phyloP scores from a whole-genome alignment of 441 rosid genomes.

The Corymbia calophylla region DNA sequence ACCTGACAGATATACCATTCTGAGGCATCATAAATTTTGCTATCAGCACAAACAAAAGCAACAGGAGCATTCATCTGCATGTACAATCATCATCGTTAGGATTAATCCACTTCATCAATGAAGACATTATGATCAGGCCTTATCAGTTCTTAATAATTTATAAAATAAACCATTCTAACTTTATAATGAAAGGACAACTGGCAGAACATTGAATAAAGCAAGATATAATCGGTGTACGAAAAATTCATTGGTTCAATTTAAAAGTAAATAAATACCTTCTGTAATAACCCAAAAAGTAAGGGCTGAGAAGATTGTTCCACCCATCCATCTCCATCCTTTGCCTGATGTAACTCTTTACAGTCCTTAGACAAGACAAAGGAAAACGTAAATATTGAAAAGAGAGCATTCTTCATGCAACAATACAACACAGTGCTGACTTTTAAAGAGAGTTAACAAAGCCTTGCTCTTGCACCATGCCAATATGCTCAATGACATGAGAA shows the following conservation, averaged over 20 bases:
- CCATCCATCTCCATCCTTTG: slow-evolving; percentile 99
- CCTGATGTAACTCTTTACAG: slow-evolving; percentile 87
- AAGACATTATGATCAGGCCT: neutral
- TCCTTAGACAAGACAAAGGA: slow-evolving; percentile 42
- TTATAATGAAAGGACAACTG: neutral
- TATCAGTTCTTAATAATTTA: neutral
- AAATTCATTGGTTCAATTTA: neutral
- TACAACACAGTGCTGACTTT: neutral
- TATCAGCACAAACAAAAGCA: slow-evolving; percentile 86
- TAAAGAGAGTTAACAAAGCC: neutral
- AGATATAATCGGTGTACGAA: neutral
- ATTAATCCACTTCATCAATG: neutral
- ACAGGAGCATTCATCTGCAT: slow-evolving; percentile 71
- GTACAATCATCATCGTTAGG: slow-evolving; percentile 4
- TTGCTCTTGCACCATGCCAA: neutral
- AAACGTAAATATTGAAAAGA: neutral
- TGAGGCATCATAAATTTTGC: slow-evolving; percentile 84
- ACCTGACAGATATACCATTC: slow-evolving; percentile 99
- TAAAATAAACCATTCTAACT: neutral
- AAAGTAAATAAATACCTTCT: slow-evolving; percentile 45
- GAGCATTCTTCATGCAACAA: neutral
- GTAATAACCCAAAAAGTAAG: slow-evolving; percentile 69
- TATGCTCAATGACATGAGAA: neutral
- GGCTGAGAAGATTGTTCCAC: slow-evolving; percentile 86
- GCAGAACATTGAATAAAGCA: neutral